Evolutionary conservation across 1,284 basidiomycete species (phyloP).

Genomic region (Sporisorium iseilematis-ciliati): DNA sequence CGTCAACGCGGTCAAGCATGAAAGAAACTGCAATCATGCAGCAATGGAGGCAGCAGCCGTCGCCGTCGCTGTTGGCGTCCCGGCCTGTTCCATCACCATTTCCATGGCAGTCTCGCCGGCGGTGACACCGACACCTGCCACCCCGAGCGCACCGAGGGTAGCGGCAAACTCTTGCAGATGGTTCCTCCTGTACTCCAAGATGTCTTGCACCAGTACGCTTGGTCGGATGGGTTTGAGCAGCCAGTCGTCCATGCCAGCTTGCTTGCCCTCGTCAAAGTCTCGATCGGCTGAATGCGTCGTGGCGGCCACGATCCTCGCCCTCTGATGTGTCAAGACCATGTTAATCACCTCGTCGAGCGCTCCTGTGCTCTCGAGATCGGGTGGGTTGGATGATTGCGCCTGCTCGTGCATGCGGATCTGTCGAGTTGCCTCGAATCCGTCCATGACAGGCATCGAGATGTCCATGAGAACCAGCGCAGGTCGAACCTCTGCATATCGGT

Average conservation of each 20-base stretch:
- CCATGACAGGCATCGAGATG: conserved; percentile 64
- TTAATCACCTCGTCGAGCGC: conserved; percentile 23
- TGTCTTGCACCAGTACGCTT: conserved; percentile 41
- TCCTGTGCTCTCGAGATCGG: conserved; percentile 10
- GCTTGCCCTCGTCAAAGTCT: conserved; percentile 47
- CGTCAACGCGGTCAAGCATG: background rate
- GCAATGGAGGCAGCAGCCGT: conserved; percentile 11
- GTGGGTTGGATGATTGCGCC: conserved; percentile 15
- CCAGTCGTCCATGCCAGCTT: conserved; percentile 60
- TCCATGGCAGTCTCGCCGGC: conserved; percentile 36
- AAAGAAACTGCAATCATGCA: conserved; percentile 6
- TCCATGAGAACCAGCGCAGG: conserved; percentile 62
- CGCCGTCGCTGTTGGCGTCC: conserved; percentile 16
- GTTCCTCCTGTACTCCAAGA: conserved; percentile 42
- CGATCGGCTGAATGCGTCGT: conserved; percentile 53
- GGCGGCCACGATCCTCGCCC: conserved; percentile 54
- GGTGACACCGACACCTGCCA: conserved; percentile 21
- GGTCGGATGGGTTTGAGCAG: conserved; percentile 51
- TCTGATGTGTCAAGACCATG: conserved; percentile 37
- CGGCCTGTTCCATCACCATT: conserved; percentile 36
- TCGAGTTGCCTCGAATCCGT: conserved; percentile 56
- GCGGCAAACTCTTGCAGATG: conserved; percentile 39
- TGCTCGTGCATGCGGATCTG: conserved; percentile 52
- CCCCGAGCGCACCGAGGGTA: conserved; percentile 22
- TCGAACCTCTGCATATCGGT: conserved; percentile 34